A percentile compares a stretch with the other conserved stretches of the same genome.
These are phyloP conservation scores for Aspergillus cavernicola DNA, from an alignment of 495 filamentous ascomycete species.

Conservation along the genomic window DNA sequence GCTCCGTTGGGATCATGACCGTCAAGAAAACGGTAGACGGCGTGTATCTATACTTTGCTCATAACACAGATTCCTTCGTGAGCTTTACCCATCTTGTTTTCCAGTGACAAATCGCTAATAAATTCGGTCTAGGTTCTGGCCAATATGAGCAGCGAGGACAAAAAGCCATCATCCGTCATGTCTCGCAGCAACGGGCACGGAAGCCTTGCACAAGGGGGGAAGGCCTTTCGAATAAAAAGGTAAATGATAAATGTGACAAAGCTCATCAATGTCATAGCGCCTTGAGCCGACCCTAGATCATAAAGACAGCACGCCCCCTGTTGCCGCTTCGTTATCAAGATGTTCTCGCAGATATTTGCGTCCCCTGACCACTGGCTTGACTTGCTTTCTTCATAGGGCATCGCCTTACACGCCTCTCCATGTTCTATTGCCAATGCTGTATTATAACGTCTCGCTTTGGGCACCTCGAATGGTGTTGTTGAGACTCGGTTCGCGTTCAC, in stretches of 20 bases:
- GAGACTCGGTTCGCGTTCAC: not conserved
- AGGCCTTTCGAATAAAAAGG: slow-evolving; percentile 23
- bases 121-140: slow-evolving; percentile 58
- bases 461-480: not conserved
- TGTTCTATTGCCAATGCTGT: not conserved
- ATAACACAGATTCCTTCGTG: slow-evolving; percentile 89
- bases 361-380: not conserved
- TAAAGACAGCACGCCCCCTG: not conserved
- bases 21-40: slow-evolving; percentile 73
- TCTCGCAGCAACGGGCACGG: slow-evolving; percentile 54
- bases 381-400: not conserved
- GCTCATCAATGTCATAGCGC: no score
- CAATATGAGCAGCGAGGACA: slow-evolving; percentile 77
- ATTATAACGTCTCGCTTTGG: not conserved
- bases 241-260: not conserved
- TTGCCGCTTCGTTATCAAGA: not conserved
- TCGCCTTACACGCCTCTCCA: not conserved
- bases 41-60: slow-evolving; percentile 77
- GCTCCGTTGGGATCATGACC: slow-evolving; percentile 77
- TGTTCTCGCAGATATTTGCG: not conserved
- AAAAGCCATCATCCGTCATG: slow-evolving; percentile 74
- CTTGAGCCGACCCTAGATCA: not conserved
- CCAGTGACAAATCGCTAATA: slow-evolving; percentile 11
- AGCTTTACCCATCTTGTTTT: slow-evolving; percentile 15
- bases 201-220: slow-evolving; percentile 41